These are phyloP conservation scores for Colletotrichum sp. DNA, from an alignment of 2,329 filamentous ascomycete genomes.

Conservation along the genomic window DNA sequence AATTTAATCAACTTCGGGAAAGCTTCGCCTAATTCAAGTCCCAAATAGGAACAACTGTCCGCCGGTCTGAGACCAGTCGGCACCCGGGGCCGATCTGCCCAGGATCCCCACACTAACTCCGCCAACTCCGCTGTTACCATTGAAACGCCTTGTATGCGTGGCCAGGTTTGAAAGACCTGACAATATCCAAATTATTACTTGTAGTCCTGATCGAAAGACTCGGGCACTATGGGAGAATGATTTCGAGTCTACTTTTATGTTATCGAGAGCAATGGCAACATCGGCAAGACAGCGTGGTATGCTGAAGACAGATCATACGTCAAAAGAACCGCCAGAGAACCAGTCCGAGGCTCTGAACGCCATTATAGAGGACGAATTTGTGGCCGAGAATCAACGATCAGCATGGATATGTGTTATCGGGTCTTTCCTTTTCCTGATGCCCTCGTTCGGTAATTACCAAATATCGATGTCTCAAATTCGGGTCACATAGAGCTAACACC, in stretches of 20 bases:
- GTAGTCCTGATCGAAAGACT: neutral
- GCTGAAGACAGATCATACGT: neutral
- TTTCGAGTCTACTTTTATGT: neutral
- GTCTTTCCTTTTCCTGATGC: neutral
- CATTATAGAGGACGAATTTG: neutral
- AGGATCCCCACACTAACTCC: neutral
- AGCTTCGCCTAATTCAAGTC: neutral
- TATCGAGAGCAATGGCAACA: neutral
- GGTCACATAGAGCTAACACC: neutral
- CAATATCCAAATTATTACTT: neutral
- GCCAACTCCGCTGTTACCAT: neutral
- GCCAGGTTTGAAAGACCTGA: neutral
- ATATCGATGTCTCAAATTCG: neutral
- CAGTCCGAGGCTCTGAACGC: neutral
- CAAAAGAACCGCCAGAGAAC: neutral
- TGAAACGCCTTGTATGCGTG: neutral
- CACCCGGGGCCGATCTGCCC: neutral
- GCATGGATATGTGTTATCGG: constrained; percentile 2
- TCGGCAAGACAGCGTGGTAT: neutral
- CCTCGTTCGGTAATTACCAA: constrained; percentile 2
- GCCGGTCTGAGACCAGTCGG: neutral
- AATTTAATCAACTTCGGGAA: neutral
- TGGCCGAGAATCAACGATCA: neutral
- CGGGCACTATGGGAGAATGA: neutral
- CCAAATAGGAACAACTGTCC: neutral